Conservation (phyloP, 805 yeast species). For the Suhomyces pyralidae region DNA sequence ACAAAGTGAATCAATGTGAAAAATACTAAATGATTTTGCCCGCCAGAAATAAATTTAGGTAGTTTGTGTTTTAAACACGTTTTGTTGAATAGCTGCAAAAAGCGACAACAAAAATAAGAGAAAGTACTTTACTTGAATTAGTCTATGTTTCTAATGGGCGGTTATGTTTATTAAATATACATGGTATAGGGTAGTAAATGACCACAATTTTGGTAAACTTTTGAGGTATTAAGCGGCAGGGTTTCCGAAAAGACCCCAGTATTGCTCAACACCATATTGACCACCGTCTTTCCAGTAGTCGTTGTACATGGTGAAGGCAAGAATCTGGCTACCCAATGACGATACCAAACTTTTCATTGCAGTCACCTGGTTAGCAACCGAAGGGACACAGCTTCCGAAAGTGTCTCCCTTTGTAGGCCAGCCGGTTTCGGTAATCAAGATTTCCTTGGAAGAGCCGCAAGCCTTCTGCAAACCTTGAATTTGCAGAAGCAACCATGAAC, state of each 20-base stretch:
- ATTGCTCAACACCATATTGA: constrained; percentile 55
- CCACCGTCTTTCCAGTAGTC: constrained; percentile 65
- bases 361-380: constrained; percentile 46
- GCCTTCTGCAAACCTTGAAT: constrained; percentile 40
- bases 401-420: constrained; percentile 65
- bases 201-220: neutral
- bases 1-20: neutral
- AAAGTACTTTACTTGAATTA: too few species aligned
- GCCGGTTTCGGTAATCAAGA: constrained; percentile 62
- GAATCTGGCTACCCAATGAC: constrained; percentile 45
- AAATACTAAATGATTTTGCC: neutral
- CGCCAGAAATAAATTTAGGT: too few species aligned
- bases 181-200: neutral
- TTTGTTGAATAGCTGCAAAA: neutral
- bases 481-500: constrained; percentile 50
- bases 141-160: too few species aligned
- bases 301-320: constrained; percentile 60
- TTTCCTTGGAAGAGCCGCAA: constrained; percentile 49
- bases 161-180: neutral
- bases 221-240: constrained; percentile 4
- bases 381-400: constrained; percentile 56
- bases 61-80: neutral
- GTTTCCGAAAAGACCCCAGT: constrained; percentile 51
- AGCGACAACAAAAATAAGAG: too few species aligned
- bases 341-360: constrained; percentile 51